Conservation (phyloP, 495 filamentous ascomycete species). For the Hypoxylon intermedium region DNA sequence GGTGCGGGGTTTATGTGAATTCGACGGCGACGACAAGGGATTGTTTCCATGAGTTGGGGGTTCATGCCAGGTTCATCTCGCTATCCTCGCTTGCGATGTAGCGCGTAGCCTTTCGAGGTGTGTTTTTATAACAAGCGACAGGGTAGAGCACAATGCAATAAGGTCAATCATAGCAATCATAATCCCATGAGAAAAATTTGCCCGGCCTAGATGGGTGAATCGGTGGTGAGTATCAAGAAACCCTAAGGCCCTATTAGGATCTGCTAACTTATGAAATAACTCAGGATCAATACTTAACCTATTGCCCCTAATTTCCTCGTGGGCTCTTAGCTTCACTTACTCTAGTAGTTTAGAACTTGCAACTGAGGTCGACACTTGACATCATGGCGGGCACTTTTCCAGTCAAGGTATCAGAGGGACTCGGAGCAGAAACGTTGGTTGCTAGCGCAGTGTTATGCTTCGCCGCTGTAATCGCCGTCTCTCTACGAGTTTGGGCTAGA, state of each 20-base stretch:
- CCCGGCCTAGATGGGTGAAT: not conserved
- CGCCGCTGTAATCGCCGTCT: not conserved
- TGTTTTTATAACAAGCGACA: constrained; percentile 5
- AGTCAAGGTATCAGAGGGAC: not conserved
- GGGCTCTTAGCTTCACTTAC: not conserved
- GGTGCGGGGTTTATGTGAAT: not conserved
- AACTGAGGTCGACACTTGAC: not conserved
- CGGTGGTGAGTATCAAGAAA: not conserved
- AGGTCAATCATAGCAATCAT: constrained; percentile 6
- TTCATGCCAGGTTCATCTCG: too few relatives aligned
- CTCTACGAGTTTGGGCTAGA: constrained; percentile 17
- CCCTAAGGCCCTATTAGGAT: too few relatives aligned
- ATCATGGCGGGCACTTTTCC: not conserved
- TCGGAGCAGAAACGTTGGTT: constrained; percentile 4
- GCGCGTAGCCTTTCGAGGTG: not conserved
- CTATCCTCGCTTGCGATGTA: constrained; percentile 1
- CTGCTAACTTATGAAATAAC: too few relatives aligned
- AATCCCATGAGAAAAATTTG: not conserved
- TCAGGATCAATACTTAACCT: constrained; percentile 4
- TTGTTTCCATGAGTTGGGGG: too few relatives aligned
- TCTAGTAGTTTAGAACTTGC: not conserved
- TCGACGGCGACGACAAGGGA: too few relatives aligned
- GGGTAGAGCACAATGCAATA: not conserved
- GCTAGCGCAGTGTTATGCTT: not conserved
- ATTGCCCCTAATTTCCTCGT: not conserved